phyloP scores from a whole-genome alignment of 306 rosid species.

The Castanea mollissima region DNA sequence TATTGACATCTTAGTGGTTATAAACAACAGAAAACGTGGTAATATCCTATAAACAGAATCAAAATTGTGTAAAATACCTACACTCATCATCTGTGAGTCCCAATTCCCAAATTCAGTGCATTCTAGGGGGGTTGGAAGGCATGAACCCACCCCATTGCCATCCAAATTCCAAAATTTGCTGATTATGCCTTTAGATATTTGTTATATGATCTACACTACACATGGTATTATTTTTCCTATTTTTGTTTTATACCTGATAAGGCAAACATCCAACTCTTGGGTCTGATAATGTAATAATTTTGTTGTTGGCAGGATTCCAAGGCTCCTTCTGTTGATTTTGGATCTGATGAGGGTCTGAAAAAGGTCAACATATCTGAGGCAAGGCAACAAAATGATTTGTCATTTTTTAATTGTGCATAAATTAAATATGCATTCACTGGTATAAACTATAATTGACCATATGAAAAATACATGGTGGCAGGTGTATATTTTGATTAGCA shows the following conservation, averaged over 20 bases:
- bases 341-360: conserved; percentile 50
- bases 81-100: neutral
- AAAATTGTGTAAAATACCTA: neutral
- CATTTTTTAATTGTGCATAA: conserved; percentile 1
- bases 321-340: conserved; percentile 61
- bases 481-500: neutral
- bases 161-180: neutral
- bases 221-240: too few species aligned
- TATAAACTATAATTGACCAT: conserved; percentile 1
- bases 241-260: neutral
- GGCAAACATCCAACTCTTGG: neutral
- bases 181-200: neutral
- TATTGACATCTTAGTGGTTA: neutral
- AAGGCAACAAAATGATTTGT: conserved; percentile 27
- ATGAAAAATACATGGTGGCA: neutral
- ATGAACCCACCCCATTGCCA: neutral
- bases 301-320: conserved; percentile 49
- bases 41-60: neutral
- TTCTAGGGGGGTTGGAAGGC: neutral
- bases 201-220: neutral
- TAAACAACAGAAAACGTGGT: neutral
- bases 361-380: conserved; percentile 78
- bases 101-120: neutral
- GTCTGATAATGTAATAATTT: neutral
- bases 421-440: neutral